Evolutionary conservation across 2,329 filamentous ascomycete species (phyloP).

Genomic region (Eutypella sp.): DNA sequence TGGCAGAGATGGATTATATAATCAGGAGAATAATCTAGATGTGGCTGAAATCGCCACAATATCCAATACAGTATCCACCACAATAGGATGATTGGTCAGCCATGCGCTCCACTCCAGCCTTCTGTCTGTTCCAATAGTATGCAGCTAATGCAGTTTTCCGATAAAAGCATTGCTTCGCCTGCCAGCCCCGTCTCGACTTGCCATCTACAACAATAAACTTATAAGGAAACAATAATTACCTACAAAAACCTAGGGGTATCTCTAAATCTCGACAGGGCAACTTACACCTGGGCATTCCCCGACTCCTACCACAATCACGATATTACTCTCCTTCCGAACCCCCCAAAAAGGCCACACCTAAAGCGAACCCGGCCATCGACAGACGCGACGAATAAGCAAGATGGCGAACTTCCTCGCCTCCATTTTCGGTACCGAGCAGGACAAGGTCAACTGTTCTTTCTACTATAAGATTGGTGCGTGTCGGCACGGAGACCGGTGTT

Average conservation of each 20-base stretch:
- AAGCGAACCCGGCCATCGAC: neutral
- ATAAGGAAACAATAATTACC: no score
- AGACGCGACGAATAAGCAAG: conserved; percentile 8
- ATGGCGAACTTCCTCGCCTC: conserved; percentile 99
- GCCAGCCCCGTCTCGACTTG: neutral
- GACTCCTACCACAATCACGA: neutral
- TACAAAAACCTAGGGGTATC: neutral
- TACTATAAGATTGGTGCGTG: conserved; percentile 99
- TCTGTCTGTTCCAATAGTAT: no score
- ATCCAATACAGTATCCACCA: neutral
- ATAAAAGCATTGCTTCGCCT: neutral
- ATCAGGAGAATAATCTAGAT: neutral
- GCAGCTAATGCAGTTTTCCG: neutral
- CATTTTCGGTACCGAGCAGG: conserved; percentile 99
- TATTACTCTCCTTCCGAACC: no score
- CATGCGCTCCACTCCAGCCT: neutral
- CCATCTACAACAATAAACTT: no score
- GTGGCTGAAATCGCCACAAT: neutral
- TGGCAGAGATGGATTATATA: no score
- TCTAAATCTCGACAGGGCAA: neutral
- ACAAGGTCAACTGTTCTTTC: conserved; percentile 99
- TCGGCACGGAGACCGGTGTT: conserved; percentile 96
- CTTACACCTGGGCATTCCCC: no score
- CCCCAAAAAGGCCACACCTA: no score
- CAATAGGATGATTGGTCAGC: neutral